Evolutionary conservation across 2,329 filamentous ascomycete genomes (phyloP).

Genomic region (Botrytis byssoidea): DNA sequence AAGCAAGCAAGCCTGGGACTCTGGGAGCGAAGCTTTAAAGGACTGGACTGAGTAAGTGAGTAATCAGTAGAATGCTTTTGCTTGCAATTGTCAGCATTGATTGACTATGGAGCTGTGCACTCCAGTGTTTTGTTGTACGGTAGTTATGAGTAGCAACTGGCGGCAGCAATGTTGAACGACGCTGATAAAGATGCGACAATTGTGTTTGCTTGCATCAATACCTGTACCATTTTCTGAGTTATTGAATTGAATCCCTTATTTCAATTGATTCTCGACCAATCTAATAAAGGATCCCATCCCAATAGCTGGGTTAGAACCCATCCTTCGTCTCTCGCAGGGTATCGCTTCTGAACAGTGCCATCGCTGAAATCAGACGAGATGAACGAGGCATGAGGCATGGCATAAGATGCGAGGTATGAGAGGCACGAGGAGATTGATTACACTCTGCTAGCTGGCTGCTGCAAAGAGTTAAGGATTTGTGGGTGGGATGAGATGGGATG

Average conservation of each 20-base stretch:
- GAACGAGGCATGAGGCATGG: neutral
- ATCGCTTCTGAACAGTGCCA: slow-evolving; percentile 17
- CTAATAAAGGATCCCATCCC: slow-evolving; percentile 13
- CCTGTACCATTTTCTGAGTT: neutral
- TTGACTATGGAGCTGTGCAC: slow-evolving; percentile 11
- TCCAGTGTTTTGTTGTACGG: neutral
- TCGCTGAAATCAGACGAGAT: slow-evolving; percentile 1
- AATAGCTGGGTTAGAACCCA: slow-evolving; percentile 15
- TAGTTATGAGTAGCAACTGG: neutral
- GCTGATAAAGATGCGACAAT: neutral
- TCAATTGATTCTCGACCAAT: slow-evolving; percentile 14
- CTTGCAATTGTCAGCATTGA: slow-evolving; percentile 2
- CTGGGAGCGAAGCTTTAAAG: neutral
- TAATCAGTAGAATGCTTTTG: neutral
- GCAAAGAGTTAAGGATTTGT: neutral
- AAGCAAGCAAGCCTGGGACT: neutral
- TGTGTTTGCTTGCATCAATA: neutral
- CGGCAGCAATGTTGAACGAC: neutral
- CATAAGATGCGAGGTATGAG: neutral
- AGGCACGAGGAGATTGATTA: neutral
- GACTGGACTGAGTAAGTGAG: neutral
- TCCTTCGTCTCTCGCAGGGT: slow-evolving; percentile 3
- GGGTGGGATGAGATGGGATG: neutral
- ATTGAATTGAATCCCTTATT: neutral
- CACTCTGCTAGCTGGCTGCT: neutral